Evolutionary conservation across 2,329 filamentous ascomycete genomes (phyloP).

Genomic region (Periconia sp.): DNA sequence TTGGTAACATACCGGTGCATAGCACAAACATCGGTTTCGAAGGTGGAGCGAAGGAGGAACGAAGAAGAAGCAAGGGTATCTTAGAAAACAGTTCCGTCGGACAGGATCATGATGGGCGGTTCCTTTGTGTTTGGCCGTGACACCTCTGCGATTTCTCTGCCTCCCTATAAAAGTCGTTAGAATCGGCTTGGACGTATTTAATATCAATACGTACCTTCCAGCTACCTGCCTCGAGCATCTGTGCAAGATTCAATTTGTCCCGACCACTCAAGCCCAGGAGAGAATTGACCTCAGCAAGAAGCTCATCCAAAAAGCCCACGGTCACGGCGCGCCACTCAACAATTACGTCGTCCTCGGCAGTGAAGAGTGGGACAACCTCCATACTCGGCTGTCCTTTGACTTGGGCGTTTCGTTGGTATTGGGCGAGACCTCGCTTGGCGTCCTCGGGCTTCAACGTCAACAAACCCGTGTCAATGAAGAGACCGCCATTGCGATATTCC

Average conservation of each 20-base stretch:
- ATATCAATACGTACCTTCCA: conserved; percentile 81
- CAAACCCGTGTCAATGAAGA: conserved; percentile 85
- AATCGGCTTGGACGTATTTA: conserved; percentile 2
- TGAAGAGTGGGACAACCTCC: conserved; percentile 77
- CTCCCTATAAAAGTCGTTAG: conserved; percentile 65
- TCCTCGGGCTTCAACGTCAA: conserved; percentile 76
- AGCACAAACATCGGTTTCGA: conserved; percentile 10
- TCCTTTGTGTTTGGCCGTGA: conserved; percentile 95
- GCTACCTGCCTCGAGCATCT: conserved; percentile 92
- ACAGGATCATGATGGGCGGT: conserved; percentile 93
- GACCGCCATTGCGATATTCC: conserved; percentile 89
- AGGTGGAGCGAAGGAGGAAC: too few species aligned
- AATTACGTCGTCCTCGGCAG: conserved; percentile 76
- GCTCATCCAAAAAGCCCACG: conserved; percentile 74
- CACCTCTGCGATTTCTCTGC: conserved; percentile 93
- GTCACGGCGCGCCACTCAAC: conserved; percentile 81
- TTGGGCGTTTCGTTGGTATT: conserved; percentile 73
- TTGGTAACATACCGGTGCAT: conserved; percentile 6
- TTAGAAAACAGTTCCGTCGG: conserved; percentile 95
- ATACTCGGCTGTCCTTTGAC: conserved; percentile 74
- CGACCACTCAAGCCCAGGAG: conserved; percentile 71
- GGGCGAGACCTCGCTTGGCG: conserved; percentile 71
- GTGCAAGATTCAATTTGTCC: conserved; percentile 76
- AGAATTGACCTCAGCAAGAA: conserved; percentile 72
- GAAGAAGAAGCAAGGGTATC: conserved; percentile 45